Conservation (phyloP, 257 asterid genomes). For the Voacanga thouarsii region DNA sequence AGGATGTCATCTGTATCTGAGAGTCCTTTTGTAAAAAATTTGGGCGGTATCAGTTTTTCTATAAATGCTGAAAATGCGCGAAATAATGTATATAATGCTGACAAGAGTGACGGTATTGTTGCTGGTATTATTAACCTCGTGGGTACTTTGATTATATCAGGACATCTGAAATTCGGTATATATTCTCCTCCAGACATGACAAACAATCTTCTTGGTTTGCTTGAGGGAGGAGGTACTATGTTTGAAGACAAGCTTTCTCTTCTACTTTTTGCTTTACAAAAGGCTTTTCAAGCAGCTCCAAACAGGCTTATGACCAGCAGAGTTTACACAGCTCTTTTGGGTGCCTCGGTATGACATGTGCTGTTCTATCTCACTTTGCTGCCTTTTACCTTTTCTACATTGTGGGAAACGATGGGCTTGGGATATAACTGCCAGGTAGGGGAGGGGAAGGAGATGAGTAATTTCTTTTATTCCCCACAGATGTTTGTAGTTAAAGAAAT, state of each 20-base stretch:
- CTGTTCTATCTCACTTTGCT: slow-evolving; percentile 12
- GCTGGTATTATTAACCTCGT: slow-evolving; percentile 79
- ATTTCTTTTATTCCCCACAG: not conserved
- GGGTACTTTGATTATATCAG: slow-evolving; percentile 84
- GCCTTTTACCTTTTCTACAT: slow-evolving; percentile 17
- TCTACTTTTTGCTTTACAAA: slow-evolving; percentile 88
- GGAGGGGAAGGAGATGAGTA: not conserved
- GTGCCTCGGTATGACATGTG: slow-evolving; percentile 70
- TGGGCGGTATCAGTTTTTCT: slow-evolving; percentile 83
- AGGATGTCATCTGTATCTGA: slow-evolving; percentile 67
- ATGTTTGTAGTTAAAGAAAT: not conserved
- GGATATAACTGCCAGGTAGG: not conserved
- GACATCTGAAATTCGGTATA: slow-evolving; percentile 74
- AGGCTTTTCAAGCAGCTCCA: slow-evolving; percentile 97
- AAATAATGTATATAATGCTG: slow-evolving; percentile 89
- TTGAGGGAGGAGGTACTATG: slow-evolving; percentile 98
- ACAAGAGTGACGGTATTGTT: slow-evolving; percentile 77
- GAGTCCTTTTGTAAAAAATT: slow-evolving; percentile 48
- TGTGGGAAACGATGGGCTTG: slow-evolving; percentile 1
- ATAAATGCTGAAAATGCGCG: slow-evolving; percentile 96
- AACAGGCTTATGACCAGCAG: slow-evolving; percentile 80
- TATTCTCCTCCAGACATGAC: slow-evolving; percentile 72
- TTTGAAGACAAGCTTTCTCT: slow-evolving; percentile 98
- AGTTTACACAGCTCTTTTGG: slow-evolving; percentile 79
- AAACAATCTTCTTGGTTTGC: slow-evolving; percentile 69